A percentile compares a stretch with the other conserved stretches of the same genome.
Evolutionary conservation across 176 grass and related monocot genomes (phyloP).

Genomic region (Avena atlantica): DNA sequence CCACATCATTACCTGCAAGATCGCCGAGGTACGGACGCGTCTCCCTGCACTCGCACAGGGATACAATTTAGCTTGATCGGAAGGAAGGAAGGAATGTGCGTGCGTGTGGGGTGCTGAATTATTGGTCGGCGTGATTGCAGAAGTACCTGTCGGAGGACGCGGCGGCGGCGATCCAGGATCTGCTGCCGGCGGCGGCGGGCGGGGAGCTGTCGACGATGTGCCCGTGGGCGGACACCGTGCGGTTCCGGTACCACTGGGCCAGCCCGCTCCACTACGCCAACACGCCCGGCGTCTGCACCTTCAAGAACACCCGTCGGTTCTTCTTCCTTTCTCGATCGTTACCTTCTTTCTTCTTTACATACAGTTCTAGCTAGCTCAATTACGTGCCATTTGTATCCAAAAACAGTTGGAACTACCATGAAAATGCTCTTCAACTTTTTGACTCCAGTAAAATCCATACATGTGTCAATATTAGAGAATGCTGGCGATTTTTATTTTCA

Average conservation of each 20-base stretch:
- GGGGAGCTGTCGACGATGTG: constrained; percentile 81
- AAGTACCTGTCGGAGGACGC: constrained; percentile 69
- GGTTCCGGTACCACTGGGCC: constrained; percentile 76
- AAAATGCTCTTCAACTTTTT: background rate
- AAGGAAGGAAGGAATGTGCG: too few species aligned
- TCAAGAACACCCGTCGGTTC: constrained; percentile 60
- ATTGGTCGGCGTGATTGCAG: constrained; percentile 25
- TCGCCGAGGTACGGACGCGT: constrained; percentile 63
- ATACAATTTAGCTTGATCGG: too few species aligned
- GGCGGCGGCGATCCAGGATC: constrained; percentile 60
- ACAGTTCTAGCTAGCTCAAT: background rate
- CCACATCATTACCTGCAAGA: constrained; percentile 91
- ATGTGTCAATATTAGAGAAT: too few species aligned
- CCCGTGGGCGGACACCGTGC: constrained; percentile 78
- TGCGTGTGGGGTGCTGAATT: background rate
- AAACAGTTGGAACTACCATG: background rate
- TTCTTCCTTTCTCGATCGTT: too few species aligned
- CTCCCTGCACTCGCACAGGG: too few species aligned
- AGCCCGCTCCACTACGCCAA: constrained; percentile 84
- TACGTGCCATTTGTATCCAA: background rate
- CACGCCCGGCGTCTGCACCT: constrained; percentile 78
- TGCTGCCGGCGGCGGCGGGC: constrained; percentile 64
- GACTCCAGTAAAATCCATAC: too few species aligned
- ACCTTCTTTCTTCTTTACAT: too few species aligned
- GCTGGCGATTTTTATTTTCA: too few species aligned